Conservation (phyloP, 441 rosid species). For the Erysimum pusillum region DNA sequence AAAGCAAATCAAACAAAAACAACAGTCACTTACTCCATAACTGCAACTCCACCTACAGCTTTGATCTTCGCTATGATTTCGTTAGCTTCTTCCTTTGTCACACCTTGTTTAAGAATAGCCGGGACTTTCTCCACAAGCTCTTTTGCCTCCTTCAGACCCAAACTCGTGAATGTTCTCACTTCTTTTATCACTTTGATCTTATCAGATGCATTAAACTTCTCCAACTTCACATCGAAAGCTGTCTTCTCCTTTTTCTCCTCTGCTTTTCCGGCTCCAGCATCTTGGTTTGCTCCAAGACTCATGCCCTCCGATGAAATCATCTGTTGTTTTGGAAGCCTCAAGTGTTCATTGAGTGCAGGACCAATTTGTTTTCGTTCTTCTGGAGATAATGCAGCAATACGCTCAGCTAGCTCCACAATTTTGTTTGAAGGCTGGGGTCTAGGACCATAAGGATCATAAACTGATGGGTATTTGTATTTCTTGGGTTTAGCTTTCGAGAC, state of each 20-base stretch:
- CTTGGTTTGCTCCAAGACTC: slow-evolving; percentile 54
- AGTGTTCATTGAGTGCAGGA: slow-evolving; percentile 56
- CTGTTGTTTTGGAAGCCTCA: slow-evolving; percentile 60
- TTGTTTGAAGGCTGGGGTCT: slow-evolving; percentile 67
- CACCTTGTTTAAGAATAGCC: slow-evolving; percentile 69
- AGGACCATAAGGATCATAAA: slow-evolving; percentile 78
- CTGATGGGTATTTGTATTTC: slow-evolving; percentile 63
- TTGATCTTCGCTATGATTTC: slow-evolving; percentile 65
- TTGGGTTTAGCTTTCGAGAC: too few species aligned
- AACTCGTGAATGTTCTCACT: slow-evolving; percentile 65
- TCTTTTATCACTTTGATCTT: slow-evolving; percentile 83
- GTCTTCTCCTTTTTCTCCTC: slow-evolving; percentile 78
- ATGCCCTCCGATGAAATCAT: slow-evolving; percentile 59
- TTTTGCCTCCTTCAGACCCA: slow-evolving; percentile 83
- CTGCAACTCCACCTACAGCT: slow-evolving; percentile 73
- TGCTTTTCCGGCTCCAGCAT: slow-evolving; percentile 49
- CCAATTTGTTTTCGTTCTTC: slow-evolving; percentile 72
- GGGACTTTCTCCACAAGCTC: slow-evolving; percentile 82
- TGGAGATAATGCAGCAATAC: slow-evolving; percentile 62
- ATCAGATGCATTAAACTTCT: slow-evolving; percentile 68
- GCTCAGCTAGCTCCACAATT: slow-evolving; percentile 71
- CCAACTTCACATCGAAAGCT: slow-evolving; percentile 75
- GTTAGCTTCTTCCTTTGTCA: slow-evolving; percentile 81
- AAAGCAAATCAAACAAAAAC: neutral
- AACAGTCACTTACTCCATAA: slow-evolving; percentile 60